Evolutionary conservation across 1,139 yeast genomes (phyloP).

Genomic region (Kluyveromyces sp.): DNA sequence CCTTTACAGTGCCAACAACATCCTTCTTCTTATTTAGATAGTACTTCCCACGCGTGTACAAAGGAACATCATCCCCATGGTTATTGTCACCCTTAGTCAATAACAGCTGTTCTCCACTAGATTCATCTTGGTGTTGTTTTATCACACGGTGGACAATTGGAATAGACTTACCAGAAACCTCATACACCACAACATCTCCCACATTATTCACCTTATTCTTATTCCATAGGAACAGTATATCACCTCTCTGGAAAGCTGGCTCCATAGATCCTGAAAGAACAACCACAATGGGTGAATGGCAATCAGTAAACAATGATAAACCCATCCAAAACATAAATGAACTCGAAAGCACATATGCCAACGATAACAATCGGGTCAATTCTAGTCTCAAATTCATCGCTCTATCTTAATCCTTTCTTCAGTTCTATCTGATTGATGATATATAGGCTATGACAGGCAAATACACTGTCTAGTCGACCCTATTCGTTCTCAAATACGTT

Average conservation of each 20-base stretch:
- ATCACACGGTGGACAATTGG: conserved; percentile 96
- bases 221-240: conserved; percentile 85
- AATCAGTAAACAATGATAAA: conserved; percentile 65
- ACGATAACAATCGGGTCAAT: conserved; percentile 51
- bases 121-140: conserved; percentile 42
- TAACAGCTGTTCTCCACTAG: conserved; percentile 50
- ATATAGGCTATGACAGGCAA: no score
- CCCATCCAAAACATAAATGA: conserved; percentile 93
- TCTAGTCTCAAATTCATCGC: conserved; percentile 34
- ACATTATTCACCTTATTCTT: conserved; percentile 59
- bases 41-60: conserved; percentile 69
- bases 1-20: conserved; percentile 84
- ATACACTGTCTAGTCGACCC: no score
- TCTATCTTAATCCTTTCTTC: neutral
- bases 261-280: conserved; percentile 98
- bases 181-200: conserved; percentile 97
- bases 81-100: conserved; percentile 97
- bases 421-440: no score
- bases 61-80: conserved; percentile 79
- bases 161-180: conserved; percentile 67
- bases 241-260: conserved; percentile 99
- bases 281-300: conserved; percentile 92
- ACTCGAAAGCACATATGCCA: conserved; percentile 74
- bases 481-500: no score
- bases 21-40: conserved; percentile 73